A percentile compares a stretch with the other conserved stretches of the same genome.
phyloP scores from a whole-genome alignment of 2,329 filamentous ascomycete species.

The Clarireedia paspali region DNA sequence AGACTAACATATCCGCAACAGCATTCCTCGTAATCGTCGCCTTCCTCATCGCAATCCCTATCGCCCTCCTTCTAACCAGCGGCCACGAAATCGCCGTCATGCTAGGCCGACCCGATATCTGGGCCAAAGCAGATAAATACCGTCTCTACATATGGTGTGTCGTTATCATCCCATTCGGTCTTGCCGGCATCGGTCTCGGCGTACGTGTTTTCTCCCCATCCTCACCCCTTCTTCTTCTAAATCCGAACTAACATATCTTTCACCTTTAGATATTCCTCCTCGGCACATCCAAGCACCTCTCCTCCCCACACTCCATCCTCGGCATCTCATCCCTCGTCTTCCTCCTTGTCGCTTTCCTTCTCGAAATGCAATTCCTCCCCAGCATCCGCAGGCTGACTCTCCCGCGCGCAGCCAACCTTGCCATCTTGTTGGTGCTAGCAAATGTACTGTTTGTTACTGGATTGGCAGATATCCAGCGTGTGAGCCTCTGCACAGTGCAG shows the following conservation, averaged over 20 bases:
- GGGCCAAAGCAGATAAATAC: not conserved
- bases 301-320: not conserved
- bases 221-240: not conserved
- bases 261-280: not conserved
- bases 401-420: not conserved
- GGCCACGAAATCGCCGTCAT: constrained; percentile 6
- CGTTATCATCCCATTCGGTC: not conserved
- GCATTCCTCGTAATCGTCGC: not conserved
- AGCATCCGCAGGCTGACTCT: not conserved
- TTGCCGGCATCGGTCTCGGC: not conserved
- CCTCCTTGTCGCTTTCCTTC: not conserved
- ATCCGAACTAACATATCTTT: not conserved
- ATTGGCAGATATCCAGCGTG: not conserved
- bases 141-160: constrained; percentile 1
- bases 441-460: not conserved
- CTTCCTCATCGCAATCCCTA: constrained; percentile 1
- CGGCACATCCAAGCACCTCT: not conserved
- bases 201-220: not conserved
- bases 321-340: not conserved
- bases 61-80: not conserved
- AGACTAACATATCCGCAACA: not conserved
- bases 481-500: constrained; percentile 3
- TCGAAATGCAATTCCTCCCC: not conserved
- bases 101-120: not conserved
- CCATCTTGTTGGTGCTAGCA: rapidly evolving